Evolutionary conservation across 2,329 filamentous ascomycete species (phyloP).

Genomic region (Pyricularia grisea): DNA sequence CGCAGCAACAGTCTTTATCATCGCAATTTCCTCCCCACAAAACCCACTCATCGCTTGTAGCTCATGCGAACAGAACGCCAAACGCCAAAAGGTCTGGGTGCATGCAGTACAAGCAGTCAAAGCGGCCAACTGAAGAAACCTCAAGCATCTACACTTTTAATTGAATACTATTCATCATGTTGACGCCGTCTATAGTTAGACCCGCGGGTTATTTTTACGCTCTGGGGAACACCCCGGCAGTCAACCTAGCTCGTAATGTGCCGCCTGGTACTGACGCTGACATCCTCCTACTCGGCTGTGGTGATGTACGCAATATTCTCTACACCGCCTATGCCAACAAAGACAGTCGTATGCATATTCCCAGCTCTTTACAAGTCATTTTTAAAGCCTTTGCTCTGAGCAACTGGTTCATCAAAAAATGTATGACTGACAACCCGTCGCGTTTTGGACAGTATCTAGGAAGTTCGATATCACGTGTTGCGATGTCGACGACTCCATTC

Average conservation of each 20-base stretch:
- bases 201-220: constrained; percentile 30
- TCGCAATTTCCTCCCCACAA: neutral
- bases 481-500: constrained; percentile 37
- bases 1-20: neutral
- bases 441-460: constrained; percentile 19
- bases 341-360: constrained; percentile 21
- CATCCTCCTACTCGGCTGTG: constrained; percentile 45
- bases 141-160: neutral
- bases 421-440: neutral
- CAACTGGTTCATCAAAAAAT: neutral
- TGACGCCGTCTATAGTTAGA: constrained; percentile 23
- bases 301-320: constrained; percentile 46
- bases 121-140: neutral
- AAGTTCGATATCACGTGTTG: constrained; percentile 48
- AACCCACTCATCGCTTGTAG: neutral
- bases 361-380: neutral
- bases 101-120: neutral
- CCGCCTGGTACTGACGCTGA: constrained; percentile 38
- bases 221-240: constrained; percentile 44
- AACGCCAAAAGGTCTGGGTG: neutral
- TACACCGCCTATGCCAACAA: constrained; percentile 38
- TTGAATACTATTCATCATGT: constrained; percentile 17
- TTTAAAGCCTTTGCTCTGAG: neutral
- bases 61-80: neutral
- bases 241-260: constrained; percentile 34